Base-by-base conservation (phyloP, 129 eudicot genomes). In the Centrapalus pauciflorus region DNA sequence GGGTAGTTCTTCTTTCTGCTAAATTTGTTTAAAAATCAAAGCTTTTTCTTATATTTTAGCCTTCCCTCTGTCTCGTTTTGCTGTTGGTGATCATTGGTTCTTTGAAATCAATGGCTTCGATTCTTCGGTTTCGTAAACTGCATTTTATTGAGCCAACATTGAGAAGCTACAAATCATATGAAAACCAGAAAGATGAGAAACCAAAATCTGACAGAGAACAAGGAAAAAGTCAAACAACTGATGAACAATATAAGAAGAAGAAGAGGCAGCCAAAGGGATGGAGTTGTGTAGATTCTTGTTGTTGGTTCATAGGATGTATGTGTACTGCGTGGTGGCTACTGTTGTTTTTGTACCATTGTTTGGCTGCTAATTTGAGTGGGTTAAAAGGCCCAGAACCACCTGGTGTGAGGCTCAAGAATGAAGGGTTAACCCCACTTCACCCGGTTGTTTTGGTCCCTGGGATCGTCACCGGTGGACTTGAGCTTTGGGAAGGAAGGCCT, bases 401-500 rank as follows among this genome's bases (percentile, higher is more conserved):
- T 2, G 97, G 97, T 23, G 74, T 70, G 5, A 55, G 88, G 83
- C 88, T 91, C 57, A 83, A 81, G 66, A 77, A 84, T 3, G 90
- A 91, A 59, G 97, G 96, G 27, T 32, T 91, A 64, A 77, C 80
- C 32, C 86, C 94, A 0, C 75, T 75, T 29, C 96, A 91, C 75
- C 97, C 97, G 1, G 96, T 91, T 34, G 90, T 91, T 63, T 38
- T 91, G 67, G 85, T 91, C 66, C 97, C 97, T 43, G 97, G 97
- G 74, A 87, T 91, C 66, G 87, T 91, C 48, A 87, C 97, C 10
- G 96, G 96, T 27, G 96, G 97, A 24, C 96, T 91, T 55, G 97
- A 91, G 94, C 90, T 91, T 11, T 87, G 97, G 97, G 96, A 91
- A 75, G 97, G 97, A 13, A 81, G 73, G 81, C 90, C 97, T 62